These are phyloP conservation scores for Linanthus parryae DNA, from an alignment of 148 eudicot genomes.

Conservation along the genomic window DNA sequence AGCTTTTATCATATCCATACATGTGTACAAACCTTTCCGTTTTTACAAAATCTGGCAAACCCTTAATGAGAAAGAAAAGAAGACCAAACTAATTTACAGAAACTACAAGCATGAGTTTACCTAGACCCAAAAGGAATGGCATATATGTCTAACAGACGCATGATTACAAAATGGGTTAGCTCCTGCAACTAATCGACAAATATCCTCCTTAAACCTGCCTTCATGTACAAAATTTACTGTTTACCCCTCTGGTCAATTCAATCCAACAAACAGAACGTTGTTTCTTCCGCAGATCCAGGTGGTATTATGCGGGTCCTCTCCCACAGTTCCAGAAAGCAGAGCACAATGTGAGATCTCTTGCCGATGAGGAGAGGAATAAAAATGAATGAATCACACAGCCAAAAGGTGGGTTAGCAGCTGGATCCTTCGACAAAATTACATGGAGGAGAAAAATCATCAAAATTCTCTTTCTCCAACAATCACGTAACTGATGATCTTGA, in stretches of 20 bases:
- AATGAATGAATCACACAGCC: slow-evolving; percentile 42
- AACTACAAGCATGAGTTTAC: no score
- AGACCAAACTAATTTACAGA: no score
- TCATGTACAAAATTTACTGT: slow-evolving; percentile 32
- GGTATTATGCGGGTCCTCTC: slow-evolving; percentile 7
- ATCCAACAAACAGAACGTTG: slow-evolving; percentile 28
- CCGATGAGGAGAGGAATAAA: slow-evolving; percentile 35
- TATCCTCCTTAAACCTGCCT: slow-evolving; percentile 1
- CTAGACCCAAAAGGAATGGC: no score
- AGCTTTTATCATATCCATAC: no score
- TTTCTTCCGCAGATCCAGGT: slow-evolving; percentile 9
- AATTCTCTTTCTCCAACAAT: slow-evolving; percentile 5
- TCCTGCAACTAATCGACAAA: slow-evolving; percentile 12
- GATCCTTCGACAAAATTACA: slow-evolving; percentile 15
- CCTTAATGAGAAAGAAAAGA: no score
- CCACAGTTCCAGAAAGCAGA: slow-evolving; percentile 28
- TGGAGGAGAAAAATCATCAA: slow-evolving; percentile 11
- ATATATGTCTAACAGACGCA: no score
- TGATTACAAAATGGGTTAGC: no score
- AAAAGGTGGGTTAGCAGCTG: slow-evolving; percentile 22
- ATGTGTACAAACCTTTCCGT: no score
- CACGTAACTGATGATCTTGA: slow-evolving; percentile 49
- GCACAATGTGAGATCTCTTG: slow-evolving; percentile 25
- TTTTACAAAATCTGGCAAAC: no score
- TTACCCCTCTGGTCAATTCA: slow-evolving; percentile 20